Evolutionary conservation across 192 early-diverging fungal genomes (phyloP).

Genomic region (Umbelopsis sp.): DNA sequence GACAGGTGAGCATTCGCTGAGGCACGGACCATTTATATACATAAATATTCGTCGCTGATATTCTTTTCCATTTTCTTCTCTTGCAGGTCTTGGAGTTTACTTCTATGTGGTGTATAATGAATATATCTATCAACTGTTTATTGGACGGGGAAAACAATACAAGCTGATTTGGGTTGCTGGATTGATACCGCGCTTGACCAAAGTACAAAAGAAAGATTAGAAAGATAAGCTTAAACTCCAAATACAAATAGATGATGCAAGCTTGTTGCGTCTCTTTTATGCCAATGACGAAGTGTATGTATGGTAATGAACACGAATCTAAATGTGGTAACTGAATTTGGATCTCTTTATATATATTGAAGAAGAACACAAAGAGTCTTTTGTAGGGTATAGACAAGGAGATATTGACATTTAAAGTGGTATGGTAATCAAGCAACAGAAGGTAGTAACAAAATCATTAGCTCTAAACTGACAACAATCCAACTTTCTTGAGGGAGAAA

Average conservation of each 20-base stretch:
- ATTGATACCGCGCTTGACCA: neutral
- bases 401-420: neutral
- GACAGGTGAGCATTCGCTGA: constrained; percentile 51
- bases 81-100: constrained; percentile 27
- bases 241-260: no score
- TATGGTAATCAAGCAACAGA: neutral
- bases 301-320: neutral
- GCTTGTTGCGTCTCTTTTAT: no score
- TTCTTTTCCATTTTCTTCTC: neutral
- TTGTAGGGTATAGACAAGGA: neutral
- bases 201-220: constrained; percentile 2
- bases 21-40: no score
- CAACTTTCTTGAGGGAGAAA: neutral
- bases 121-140: constrained; percentile 22
- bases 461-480: no score
- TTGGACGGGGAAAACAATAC: neutral
- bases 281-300: no score
- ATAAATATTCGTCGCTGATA: no score
- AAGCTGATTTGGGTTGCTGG: constrained; percentile 21
- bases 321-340: neutral
- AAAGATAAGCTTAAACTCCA: neutral
- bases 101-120: constrained; percentile 30
- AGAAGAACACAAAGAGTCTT: no score
- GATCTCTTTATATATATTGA: no score
- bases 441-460: neutral